Conservation (phyloP, 805 yeast genomes). For the Blastobotrys attinorum region DNA sequence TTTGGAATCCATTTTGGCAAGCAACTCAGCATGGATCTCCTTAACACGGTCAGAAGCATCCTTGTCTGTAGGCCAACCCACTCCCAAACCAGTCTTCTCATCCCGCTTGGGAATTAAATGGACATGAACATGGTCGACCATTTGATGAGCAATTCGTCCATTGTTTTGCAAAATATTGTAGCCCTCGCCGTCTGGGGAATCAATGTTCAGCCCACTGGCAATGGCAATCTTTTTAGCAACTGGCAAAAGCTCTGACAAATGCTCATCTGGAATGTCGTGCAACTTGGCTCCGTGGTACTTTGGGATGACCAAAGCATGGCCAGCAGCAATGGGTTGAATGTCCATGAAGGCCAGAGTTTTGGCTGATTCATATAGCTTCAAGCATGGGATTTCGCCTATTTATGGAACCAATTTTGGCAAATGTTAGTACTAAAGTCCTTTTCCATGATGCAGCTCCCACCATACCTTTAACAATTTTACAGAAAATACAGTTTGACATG, state of each 20-base stretch:
- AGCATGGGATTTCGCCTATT: constrained; percentile 91
- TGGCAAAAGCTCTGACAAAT: constrained; percentile 78
- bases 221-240: constrained; percentile 78
- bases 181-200: constrained; percentile 56
- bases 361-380: constrained; percentile 83
- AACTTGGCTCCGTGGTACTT: constrained; percentile 89
- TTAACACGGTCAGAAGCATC: constrained; percentile 71
- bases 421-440: background rate
- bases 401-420: no score
- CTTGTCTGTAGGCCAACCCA: constrained; percentile 91
- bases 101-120: constrained; percentile 89
- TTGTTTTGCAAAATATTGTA: constrained; percentile 90
- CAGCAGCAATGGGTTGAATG: constrained; percentile 85
- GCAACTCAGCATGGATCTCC: constrained; percentile 47
- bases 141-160: constrained; percentile 92
- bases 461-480: constrained; percentile 83
- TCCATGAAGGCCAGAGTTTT: constrained; percentile 76
- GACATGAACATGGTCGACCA: constrained; percentile 93
- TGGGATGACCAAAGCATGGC: constrained; percentile 86
- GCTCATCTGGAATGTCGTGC: constrained; percentile 89
- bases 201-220: constrained; percentile 47
- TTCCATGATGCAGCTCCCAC: constrained; percentile 2
- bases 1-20: constrained; percentile 11
- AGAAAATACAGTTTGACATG: constrained; percentile 57
- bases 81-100: constrained; percentile 62